These are phyloP conservation scores for Colletotrichum magnum DNA, from an alignment of 2,329 filamentous ascomycete genomes.

Conservation along the genomic window DNA sequence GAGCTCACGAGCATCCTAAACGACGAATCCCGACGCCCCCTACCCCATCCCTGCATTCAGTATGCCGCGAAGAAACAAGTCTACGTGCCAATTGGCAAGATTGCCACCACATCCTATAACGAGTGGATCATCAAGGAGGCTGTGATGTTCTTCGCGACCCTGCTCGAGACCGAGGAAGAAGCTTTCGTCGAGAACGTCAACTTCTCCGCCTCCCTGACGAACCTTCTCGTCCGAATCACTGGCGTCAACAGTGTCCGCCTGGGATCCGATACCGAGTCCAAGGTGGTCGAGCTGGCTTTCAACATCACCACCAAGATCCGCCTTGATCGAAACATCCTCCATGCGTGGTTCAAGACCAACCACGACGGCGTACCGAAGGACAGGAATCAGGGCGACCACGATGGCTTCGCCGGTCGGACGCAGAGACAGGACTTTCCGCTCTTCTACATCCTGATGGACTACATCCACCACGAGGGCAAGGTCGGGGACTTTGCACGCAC, in stretches of 20 bases:
- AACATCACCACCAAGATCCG: slow-evolving; percentile 97
- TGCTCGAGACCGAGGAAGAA: slow-evolving; percentile 97
- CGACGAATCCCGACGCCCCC: slow-evolving; percentile 89
- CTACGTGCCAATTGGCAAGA: slow-evolving; percentile 90
- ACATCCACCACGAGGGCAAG: slow-evolving; percentile 95
- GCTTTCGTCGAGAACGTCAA: slow-evolving; percentile 89
- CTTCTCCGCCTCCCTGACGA: slow-evolving; percentile 90
- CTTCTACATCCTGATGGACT: slow-evolving; percentile 96
- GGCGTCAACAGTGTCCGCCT: slow-evolving; percentile 81
- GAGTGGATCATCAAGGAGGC: slow-evolving; percentile 89
- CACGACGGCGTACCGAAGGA: slow-evolving; percentile 52
- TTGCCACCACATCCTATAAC: slow-evolving; percentile 87
- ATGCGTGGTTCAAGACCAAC: slow-evolving; percentile 88
- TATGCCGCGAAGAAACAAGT: slow-evolving; percentile 90
- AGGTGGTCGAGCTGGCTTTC: slow-evolving; percentile 93
- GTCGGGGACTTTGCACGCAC: slow-evolving; percentile 97
- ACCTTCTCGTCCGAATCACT: slow-evolving; percentile 84
- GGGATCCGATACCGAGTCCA: slow-evolving; percentile 85
- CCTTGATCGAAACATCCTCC: slow-evolving; percentile 86
- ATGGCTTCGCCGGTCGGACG: slow-evolving; percentile 85
- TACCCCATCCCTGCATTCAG: slow-evolving; percentile 91
- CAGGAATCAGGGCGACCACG: slow-evolving; percentile 72
- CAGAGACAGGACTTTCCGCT: slow-evolving; percentile 94
- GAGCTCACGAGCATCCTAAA: slow-evolving; percentile 80
- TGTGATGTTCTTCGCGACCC: slow-evolving; percentile 87